Conservation (phyloP, 768 basidiomycete species). For the Megacollybia marginata region DNA sequence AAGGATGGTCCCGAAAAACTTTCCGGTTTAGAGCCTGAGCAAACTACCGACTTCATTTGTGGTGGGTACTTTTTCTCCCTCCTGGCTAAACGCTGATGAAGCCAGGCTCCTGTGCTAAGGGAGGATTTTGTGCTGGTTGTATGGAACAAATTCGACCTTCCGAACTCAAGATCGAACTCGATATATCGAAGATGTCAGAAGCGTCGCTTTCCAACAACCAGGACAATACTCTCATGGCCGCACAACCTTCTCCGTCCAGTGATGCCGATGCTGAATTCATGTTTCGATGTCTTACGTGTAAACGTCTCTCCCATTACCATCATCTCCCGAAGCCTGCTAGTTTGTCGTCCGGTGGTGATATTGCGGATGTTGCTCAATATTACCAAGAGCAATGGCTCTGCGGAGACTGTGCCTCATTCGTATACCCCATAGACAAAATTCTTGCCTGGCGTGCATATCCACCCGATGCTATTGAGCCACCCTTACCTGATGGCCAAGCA, state of each 20-base stretch:
- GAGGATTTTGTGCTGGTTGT: conserved; percentile 75
- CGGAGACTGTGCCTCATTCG: conserved; percentile 68
- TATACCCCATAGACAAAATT: conserved; percentile 71
- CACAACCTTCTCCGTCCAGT: conserved; percentile 1
- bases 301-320: conserved; percentile 73
- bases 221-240: conserved; percentile 3
- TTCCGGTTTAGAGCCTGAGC: conserved; percentile 34
- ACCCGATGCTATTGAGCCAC: conserved; percentile 48
- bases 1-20: conserved; percentile 36
- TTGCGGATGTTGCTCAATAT: conserved; percentile 44
- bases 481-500: conserved; percentile 24
- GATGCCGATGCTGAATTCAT: conserved; percentile 1
- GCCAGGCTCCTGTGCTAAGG: conserved; percentile 56
- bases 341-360: conserved; percentile 21
- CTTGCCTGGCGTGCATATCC: conserved; percentile 89
- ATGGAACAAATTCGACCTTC: conserved; percentile 39
- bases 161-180: conserved; percentile 30
- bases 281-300: conserved; percentile 81
- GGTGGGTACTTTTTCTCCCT: conserved; percentile 21
- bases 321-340: conserved; percentile 52
- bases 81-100: not conserved
- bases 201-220: no score
- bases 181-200: conserved; percentile 4
- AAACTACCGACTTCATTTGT: conserved; percentile 78
- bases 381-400: conserved; percentile 71